These are phyloP conservation scores for Penicillium paradoxum DNA, from an alignment of 495 filamentous ascomycete species.

Conservation along the genomic window DNA sequence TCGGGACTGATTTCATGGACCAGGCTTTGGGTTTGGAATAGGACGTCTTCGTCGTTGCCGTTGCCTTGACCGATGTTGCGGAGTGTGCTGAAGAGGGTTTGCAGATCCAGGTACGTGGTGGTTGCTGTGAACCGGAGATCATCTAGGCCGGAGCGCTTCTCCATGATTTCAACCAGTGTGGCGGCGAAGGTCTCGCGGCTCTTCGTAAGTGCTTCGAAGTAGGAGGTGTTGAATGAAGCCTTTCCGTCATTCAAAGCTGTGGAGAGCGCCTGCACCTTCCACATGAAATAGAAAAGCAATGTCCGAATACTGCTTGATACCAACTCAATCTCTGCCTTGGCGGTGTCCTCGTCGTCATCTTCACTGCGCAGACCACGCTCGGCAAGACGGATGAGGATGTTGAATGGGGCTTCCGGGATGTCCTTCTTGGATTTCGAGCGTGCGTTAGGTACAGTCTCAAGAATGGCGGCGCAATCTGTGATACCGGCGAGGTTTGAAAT, in stretches of 20 bases:
- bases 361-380: slow-evolving; percentile 56
- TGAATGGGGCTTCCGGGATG: slow-evolving; percentile 49
- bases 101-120: slow-evolving; percentile 70
- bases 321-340: slow-evolving; percentile 69
- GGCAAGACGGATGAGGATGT: slow-evolving; percentile 62
- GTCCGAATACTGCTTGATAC: slow-evolving; percentile 66
- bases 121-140: slow-evolving; percentile 71
- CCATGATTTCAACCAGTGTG: slow-evolving; percentile 62
- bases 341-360: slow-evolving; percentile 57
- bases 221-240: slow-evolving; percentile 47
- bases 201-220: slow-evolving; percentile 42
- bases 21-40: slow-evolving; percentile 53
- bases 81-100: slow-evolving; percentile 72
- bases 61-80: slow-evolving; percentile 41
- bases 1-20: slow-evolving; percentile 56
- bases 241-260: slow-evolving; percentile 35
- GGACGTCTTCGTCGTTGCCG: slow-evolving; percentile 44
- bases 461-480: slow-evolving; percentile 63
- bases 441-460: slow-evolving; percentile 54
- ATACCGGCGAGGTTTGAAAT: slow-evolving; percentile 80
- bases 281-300: slow-evolving; percentile 87
- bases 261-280: slow-evolving; percentile 63
- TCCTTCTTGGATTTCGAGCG: slow-evolving; percentile 47
- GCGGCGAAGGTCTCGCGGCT: slow-evolving; percentile 49
- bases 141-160: slow-evolving; percentile 54